These are phyloP conservation scores for Gossypium trilobum DNA, from an alignment of 441 rosid species.

Conservation along the genomic window DNA sequence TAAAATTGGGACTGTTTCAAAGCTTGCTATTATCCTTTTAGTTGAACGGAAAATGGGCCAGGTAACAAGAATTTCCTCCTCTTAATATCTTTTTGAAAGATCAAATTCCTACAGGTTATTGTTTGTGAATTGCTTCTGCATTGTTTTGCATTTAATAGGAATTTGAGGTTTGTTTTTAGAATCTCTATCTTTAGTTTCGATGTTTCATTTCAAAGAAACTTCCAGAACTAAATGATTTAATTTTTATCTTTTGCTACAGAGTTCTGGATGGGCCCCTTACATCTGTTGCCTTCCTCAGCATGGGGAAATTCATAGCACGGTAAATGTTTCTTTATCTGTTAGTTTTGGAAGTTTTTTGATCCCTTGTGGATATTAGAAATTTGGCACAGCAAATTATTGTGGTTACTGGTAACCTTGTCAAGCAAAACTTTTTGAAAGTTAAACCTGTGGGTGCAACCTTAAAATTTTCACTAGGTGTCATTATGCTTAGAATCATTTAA, in stretches of 20 bases:
- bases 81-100: background rate
- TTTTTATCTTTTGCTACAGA: constrained; percentile 27
- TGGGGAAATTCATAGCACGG: constrained; percentile 60
- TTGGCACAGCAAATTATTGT: background rate
- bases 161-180: background rate
- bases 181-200: background rate
- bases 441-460: background rate
- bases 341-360: constrained; percentile 1
- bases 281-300: constrained; percentile 54
- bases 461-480: background rate
- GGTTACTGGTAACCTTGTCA: background rate
- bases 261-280: constrained; percentile 67
- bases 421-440: background rate
- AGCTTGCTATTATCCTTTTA: constrained; percentile 54
- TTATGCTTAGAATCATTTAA: background rate
- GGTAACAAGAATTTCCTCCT: constrained; percentile 28
- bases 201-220: background rate
- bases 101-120: background rate
- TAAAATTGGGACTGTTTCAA: constrained; percentile 40
- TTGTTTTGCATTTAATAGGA: background rate
- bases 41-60: constrained; percentile 40
- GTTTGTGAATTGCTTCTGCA: constrained; percentile 8
- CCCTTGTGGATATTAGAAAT: background rate
- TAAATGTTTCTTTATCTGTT: constrained; percentile 21
- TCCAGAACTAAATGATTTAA: constrained; percentile 8